Evolutionary conservation across 106 monocot species (phyloP).

Genomic region (Dactylorhiza incarnata): DNA sequence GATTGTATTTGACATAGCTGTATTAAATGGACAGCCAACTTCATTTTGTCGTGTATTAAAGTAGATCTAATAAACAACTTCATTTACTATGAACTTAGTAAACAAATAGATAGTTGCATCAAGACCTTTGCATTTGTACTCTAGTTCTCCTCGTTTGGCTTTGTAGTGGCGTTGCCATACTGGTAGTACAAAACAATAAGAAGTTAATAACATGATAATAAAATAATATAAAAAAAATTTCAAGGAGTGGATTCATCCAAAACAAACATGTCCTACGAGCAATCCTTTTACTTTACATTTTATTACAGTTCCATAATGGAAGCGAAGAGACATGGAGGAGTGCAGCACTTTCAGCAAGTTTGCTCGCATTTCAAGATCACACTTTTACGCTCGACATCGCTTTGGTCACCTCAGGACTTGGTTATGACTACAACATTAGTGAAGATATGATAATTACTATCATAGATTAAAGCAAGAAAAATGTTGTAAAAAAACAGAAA

Average conservation of each 20-base stretch:
- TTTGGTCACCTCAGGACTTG: conserved; percentile 50
- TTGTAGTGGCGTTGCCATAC: too few relatives aligned
- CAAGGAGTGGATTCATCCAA: too few relatives aligned
- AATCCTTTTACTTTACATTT: too few relatives aligned
- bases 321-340: too few relatives aligned
- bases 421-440: conserved; percentile 35
- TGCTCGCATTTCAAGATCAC: conserved; percentile 40
- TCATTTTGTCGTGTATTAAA: conserved; percentile 55
- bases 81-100: conserved; percentile 56
- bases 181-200: too few relatives aligned
- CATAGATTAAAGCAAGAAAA: too few relatives aligned
- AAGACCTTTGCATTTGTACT: conserved; percentile 67
- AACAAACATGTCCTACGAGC: too few relatives aligned
- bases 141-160: too few relatives aligned
- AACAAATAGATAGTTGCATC: conserved; percentile 64
- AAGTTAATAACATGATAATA: too few relatives aligned
- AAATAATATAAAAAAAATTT: too few relatives aligned
- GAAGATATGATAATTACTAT: conserved; percentile 20
- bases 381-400: conserved; percentile 31
- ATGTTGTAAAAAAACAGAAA: too few relatives aligned
- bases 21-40: conserved; percentile 73
- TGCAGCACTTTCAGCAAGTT: not conserved
- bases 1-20: conserved; percentile 63
- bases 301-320: too few relatives aligned
- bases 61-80: conserved; percentile 29